Base-by-base conservation (phyloP, 2,329 filamentous ascomycete genomes). In the Pseudophaeomoniella oleicola region DNA sequence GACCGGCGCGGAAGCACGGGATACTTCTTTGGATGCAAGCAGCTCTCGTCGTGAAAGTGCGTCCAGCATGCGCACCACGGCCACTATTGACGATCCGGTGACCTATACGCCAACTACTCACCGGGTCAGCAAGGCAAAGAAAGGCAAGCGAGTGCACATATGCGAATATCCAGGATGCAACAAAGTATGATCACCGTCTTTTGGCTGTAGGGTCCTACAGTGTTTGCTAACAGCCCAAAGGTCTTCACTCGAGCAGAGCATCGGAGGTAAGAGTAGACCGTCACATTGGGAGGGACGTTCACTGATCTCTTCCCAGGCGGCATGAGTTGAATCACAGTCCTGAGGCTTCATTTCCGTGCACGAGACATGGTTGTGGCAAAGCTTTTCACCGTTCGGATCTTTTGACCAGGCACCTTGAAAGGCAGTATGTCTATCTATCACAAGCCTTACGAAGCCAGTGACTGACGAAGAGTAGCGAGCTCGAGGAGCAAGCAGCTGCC, bases 321-420 rank as follows among this genome's bases (percentile, higher is more conserved):
- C 64, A 67, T 54, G 62, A 67, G 46, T 49, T 64, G 39, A 67
- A 67, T 45, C 64, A 67, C 50, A 66, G 63, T 42, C 58, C 63
- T 4, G 59, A 64, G 41, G 59, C 62, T 17, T 49, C 56, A 5
- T 66, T 59, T 42, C 55, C 52, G 14, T 67, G 64, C 46, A 50
- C 53, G 15, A 51, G 61, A 19, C 47, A 50, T 39, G 59, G 57
- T 37, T 67, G 64, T 50, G 56, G 56, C 35, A 66, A 65, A 43
- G 56, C 60, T 15, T 67, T 67, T 42, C 63, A 65, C 42, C 60
- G 64, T 11, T 48, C 58, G 17, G 64, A 67, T 48, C 49, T 67
- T 32, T 52, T 66, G 32, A 51, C 59, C 19, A 58, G 64, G 17
- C 64, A 67, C 46, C 60, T 66, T 52, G 64, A 66, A 45, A 57